Evolutionary conservation across 495 filamentous ascomycete genomes (phyloP).

Genomic region (Platismatia glauca): DNA sequence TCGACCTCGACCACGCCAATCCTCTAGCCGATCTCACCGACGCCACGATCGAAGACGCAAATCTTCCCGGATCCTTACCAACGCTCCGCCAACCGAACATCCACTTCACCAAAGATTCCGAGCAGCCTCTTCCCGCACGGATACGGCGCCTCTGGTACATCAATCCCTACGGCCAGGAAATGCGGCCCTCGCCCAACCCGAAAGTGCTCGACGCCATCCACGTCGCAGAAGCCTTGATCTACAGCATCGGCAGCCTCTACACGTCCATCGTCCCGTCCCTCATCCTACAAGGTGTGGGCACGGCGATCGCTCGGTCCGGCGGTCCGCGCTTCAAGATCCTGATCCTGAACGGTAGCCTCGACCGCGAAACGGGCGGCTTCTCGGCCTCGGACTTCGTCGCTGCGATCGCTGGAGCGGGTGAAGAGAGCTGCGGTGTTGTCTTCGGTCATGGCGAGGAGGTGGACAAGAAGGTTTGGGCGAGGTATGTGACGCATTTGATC

Average conservation of each 20-base stretch:
- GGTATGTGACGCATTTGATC: slow-evolving; percentile 76
- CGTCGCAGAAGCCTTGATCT: slow-evolving; percentile 60
- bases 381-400: slow-evolving; percentile 68
- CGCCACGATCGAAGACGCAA: slow-evolving; percentile 62
- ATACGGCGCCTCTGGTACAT: slow-evolving; percentile 93
- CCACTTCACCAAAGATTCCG: slow-evolving; percentile 61
- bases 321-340: slow-evolving; percentile 58
- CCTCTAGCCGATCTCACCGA: neutral
- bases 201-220: slow-evolving; percentile 61
- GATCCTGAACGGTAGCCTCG: slow-evolving; percentile 71
- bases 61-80: slow-evolving; percentile 75
- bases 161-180: slow-evolving; percentile 90
- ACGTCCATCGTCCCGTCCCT: slow-evolving; percentile 69
- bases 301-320: slow-evolving; percentile 32
- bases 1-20: slow-evolving; percentile 43
- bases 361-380: slow-evolving; percentile 79
- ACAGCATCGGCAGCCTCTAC: slow-evolving; percentile 85
- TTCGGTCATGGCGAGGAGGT: neutral
- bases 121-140: slow-evolving; percentile 62
- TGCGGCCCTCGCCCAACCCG: slow-evolving; percentile 69
- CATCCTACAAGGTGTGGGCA: slow-evolving; percentile 57
- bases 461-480: slow-evolving; percentile 27
- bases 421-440: slow-evolving; percentile 36
- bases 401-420: slow-evolving; percentile 60
- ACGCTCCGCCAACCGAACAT: slow-evolving; percentile 72